Percentiles rank a stretch among this genome's conserved stretches.
phyloP scores from a whole-genome alignment of 768 basidiomycete genomes.

The Xerocomellus amylosporus region DNA sequence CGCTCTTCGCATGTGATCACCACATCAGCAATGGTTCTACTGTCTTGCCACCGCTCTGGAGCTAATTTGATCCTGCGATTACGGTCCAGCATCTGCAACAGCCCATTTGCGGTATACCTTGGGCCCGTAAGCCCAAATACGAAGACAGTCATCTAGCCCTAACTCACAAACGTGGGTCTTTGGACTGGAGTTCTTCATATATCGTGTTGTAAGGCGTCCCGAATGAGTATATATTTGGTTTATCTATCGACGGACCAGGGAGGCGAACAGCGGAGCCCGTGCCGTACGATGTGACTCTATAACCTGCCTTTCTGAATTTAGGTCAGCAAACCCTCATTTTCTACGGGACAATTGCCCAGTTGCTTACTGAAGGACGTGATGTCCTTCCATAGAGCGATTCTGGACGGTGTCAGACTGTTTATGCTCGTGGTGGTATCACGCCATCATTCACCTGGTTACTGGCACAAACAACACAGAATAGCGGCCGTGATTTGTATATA shows the following conservation, averaged over 20 bases:
- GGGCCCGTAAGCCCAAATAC: constrained; percentile 12
- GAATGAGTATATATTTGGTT: constrained; percentile 95
- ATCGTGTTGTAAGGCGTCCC: constrained; percentile 97
- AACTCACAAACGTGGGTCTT: constrained; percentile 82
- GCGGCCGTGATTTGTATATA: constrained; percentile 62
- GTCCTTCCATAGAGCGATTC: constrained; percentile 99
- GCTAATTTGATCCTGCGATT: constrained; percentile 89
- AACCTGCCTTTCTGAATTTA: constrained; percentile 79
- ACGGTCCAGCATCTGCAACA: constrained; percentile 94
- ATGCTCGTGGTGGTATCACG: background rate
- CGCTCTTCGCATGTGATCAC: constrained; percentile 99
- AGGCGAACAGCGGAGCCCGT: constrained; percentile 97
- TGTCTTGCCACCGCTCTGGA: constrained; percentile 97
- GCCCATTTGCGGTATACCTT: constrained; percentile 91
- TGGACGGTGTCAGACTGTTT: constrained; percentile 33
- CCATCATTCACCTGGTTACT: constrained; percentile 80
- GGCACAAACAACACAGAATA: constrained; percentile 99
- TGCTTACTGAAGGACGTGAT: constrained; percentile 82
- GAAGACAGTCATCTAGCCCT: background rate
- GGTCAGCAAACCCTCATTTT: constrained; percentile 5
- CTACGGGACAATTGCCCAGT: constrained; percentile 32
- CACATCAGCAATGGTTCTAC: constrained; percentile 82
- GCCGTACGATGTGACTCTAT: constrained; percentile 89
- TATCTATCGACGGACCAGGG: constrained; percentile 94
- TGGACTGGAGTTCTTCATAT: constrained; percentile 81